Base-by-base conservation (phyloP, 2,329 filamentous ascomycete genomes). In the Penicillium oxalicum region DNA sequence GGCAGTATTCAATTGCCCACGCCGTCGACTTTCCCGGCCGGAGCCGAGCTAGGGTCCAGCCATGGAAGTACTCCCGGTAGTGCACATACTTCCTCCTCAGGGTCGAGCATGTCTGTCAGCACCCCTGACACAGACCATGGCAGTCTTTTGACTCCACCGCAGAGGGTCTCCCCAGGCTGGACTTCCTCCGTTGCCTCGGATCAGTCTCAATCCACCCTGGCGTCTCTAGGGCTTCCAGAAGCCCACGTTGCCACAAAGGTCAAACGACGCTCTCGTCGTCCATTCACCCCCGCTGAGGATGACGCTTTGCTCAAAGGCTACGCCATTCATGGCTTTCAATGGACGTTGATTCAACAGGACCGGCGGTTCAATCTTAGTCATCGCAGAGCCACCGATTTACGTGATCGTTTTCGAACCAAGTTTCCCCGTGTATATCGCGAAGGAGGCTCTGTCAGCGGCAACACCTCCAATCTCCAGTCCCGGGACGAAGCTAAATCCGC, bases 401-500 rank as follows among this genome's bases (percentile, higher is more conserved):
- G 82, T 29, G 82, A 84, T 61, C 76, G 81, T 4, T 81, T 84
- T 54, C 73, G 81, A 12, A 81, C 78, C 6, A 74, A 75, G 29
- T 84, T 77, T 55, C 79, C 81, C 0, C 73, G 81, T 28, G 70
- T 75, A 13, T 84, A 82, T 58, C 72, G 71, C 9, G 64, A 71
- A 28, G 70, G 69, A 2, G 69, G 70, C n/a, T 68, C 68, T 13
- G 66, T 70, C 24, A 70, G 61, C 24, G 64, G 63, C 13, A 67
- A 65, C 35, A 55, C 54, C 5, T 45, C 62, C 24, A 54, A 57
- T 13, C 46, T 50, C 8, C 49, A 58, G 40, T 44, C 28, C 4
- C 53, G 48, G 39, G 48, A 34, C 32, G 44, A 49, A 8, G 25
- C 26, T 5, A 33, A 45, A 3, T 42, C 50, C 12, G 41, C 54